Evolutionary conservation across 2,329 filamentous ascomycete genomes (phyloP), one percentile per base, ranked within the genome.

Genomic region (Nothophaeocryptopus gaeumannii): DNA sequence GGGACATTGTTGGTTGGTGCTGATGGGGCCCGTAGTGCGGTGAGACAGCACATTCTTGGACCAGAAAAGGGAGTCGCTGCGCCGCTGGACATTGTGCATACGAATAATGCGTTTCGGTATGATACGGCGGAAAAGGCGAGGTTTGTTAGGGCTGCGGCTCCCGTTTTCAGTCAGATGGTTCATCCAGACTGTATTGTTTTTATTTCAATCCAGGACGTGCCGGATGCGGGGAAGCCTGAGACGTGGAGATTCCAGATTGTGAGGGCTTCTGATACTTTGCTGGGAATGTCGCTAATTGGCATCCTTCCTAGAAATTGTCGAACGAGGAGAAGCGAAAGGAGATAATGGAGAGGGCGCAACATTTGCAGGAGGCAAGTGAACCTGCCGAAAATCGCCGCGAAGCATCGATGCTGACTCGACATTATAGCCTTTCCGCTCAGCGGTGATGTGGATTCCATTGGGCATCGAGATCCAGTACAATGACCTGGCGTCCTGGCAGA

Each of bases 1-100:
- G 60, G 56, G 8, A 54, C 51, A 3, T 35, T 57, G 10, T 11
- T 61, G 11, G 41, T 59, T 8, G 60, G 60, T 13, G 46, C 45
- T 29, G 60, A 62, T 44, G 60, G 58, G 1, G 44, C 51, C 8
- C 47, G 51, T 5, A 61, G 58, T 8, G 35, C 39, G 2, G 55
- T 62, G 2, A 51, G 60, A 10, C 31, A 16, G 2, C 47, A 51
- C 4, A 43, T 59, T 10, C 41, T 61, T 10, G 49, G 39, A 16
- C 26, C 12, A 7, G 8, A n/a, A 7, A 32, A 41, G n/a, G n/a
- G 26, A 8, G 14, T 13, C 2, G 14, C 20, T n/a, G 31, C 8
- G 12, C 39, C 35, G 14, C 8, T 31, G 13, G 53, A 45, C n/a
- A 38, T 53, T n/a, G 50, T 55, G n/a, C 51, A 58, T 29, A 37